These are phyloP conservation scores for Centrapalus pauciflorus DNA, from an alignment of 129 eudicot genomes.

Conservation along the genomic window DNA sequence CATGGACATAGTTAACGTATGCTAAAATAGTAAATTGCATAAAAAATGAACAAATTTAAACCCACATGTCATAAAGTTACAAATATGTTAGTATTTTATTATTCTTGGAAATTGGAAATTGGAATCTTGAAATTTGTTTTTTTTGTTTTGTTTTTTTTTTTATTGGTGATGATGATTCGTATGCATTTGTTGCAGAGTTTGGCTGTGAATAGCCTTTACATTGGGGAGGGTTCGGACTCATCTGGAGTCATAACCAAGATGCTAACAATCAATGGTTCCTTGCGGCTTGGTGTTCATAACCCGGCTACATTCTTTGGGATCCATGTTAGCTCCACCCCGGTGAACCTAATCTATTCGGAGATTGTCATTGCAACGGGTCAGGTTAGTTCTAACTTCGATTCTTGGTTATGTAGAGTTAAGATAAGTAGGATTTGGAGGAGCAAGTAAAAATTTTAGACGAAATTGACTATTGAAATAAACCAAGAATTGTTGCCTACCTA, in stretches of 20 bases:
- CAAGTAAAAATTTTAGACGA: too few relatives aligned
- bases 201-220: constrained; percentile 52
- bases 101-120: too few relatives aligned
- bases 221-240: constrained; percentile 72
- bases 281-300: constrained; percentile 68
- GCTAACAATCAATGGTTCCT: constrained; percentile 70
- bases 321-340: constrained; percentile 82
- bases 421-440: too few relatives aligned
- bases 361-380: constrained; percentile 74
- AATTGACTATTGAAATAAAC: too few relatives aligned
- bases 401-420: too few relatives aligned
- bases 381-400: too few relatives aligned
- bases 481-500: too few relatives aligned
- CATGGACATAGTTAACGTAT: too few relatives aligned
- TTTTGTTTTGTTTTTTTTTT: neutral
- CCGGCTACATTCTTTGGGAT: constrained; percentile 94
- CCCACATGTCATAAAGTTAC: too few relatives aligned
- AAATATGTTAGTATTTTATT: too few relatives aligned
- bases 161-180: neutral
- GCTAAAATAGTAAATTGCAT: neutral
- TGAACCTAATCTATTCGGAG: constrained; percentile 68
- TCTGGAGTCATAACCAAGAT: constrained; percentile 85
- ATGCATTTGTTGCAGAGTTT: constrained; percentile 55
- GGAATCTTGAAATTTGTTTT: neutral
- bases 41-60: neutral